Percentiles rank a stretch among this genome's conserved stretches.
Evolutionary conservation across 768 basidiomycete species (phyloP).

Genomic region (Bullera alba): DNA sequence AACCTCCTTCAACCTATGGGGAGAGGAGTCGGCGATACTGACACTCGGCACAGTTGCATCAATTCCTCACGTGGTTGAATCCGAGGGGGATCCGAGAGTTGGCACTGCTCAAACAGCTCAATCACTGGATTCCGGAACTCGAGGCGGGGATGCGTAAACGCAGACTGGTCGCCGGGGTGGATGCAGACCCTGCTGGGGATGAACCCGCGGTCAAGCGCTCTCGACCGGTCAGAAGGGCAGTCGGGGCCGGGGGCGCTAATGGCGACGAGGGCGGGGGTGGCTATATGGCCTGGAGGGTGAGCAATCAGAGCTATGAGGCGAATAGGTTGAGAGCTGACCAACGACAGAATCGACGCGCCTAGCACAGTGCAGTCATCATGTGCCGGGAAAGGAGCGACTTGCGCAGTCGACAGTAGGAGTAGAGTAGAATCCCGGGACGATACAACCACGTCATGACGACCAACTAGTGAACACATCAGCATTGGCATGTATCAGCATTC

Average conservation of each 20-base stretch:
- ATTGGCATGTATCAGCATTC: no score
- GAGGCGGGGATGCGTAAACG: slow-evolving; percentile 35
- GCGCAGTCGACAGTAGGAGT: no score
- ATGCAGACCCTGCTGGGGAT: slow-evolving; percentile 7
- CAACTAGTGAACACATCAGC: no score
- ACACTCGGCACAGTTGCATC: slow-evolving; percentile 58
- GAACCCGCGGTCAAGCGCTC: neutral
- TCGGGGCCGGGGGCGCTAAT: neutral
- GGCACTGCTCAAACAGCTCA: slow-evolving; percentile 66
- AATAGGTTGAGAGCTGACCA: neutral
- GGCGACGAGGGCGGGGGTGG: slow-evolving; percentile 3
- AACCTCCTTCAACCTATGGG: neutral
- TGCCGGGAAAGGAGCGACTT: no score
- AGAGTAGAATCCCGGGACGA: no score
- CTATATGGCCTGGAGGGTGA: slow-evolving; percentile 7
- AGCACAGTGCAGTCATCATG: neutral
- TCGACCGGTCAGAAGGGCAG: neutral
- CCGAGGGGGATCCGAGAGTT: slow-evolving; percentile 84
- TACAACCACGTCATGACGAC: no score
- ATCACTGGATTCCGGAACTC: slow-evolving; percentile 29
- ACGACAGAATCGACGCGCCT: neutral
- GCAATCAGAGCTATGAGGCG: neutral
- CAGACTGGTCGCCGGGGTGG: slow-evolving; percentile 21
- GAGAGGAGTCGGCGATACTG: slow-evolving; percentile 9
- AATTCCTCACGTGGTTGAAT: slow-evolving; percentile 82